These are phyloP conservation scores for Penicillium concentricum DNA, from an alignment of 2,329 filamentous ascomycete species.

Conservation along the genomic window DNA sequence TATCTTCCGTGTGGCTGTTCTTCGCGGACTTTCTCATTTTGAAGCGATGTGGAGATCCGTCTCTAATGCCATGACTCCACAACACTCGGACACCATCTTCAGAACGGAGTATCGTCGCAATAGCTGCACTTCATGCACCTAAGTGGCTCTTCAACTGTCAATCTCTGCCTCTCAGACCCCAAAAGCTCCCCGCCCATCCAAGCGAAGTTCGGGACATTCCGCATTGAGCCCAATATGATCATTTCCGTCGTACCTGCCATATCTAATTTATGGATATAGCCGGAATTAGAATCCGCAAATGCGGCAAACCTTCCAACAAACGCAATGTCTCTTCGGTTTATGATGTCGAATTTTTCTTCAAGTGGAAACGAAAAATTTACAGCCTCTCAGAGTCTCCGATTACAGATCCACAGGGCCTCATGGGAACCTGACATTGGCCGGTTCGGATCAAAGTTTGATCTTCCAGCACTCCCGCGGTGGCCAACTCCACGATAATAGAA, in stretches of 20 bases:
- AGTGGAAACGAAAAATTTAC: not conserved
- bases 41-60: not conserved
- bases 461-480: not conserved
- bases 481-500: not conserved
- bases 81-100: not conserved
- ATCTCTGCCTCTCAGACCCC: not conserved
- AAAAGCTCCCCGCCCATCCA: not conserved
- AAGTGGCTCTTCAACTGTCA: conserved; percentile 1
- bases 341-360: not conserved
- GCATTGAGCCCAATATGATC: not conserved
- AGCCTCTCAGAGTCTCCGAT: not conserved
- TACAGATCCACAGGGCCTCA: not conserved
- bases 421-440: not conserved
- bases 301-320: not conserved
- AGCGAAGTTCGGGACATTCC: not conserved
- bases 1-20: not conserved
- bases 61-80: not conserved
- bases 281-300: not conserved
- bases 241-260: not conserved
- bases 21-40: no score
- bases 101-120: not conserved
- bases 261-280: not conserved
- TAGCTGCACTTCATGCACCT: not conserved
- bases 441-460: conserved; percentile 3
- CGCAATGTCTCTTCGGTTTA: not conserved